phyloP scores from a whole-genome alignment of 1,284 basidiomycete species.

The Thelephora terrestris region DNA sequence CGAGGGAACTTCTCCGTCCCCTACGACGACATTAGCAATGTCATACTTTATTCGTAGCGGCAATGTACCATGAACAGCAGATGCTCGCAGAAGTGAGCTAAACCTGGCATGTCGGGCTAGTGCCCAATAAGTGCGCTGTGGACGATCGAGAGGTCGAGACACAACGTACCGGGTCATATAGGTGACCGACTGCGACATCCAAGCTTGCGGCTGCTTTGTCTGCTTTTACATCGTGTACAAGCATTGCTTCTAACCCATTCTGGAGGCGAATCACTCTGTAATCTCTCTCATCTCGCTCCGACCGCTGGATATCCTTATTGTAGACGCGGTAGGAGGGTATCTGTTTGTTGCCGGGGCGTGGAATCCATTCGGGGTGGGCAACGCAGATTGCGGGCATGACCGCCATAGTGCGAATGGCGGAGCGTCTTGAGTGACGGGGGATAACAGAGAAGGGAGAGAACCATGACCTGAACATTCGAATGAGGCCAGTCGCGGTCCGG shows the following conservation, averaged over 20 bases:
- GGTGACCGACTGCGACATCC: constrained; percentile 92
- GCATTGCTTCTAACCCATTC: constrained; percentile 81
- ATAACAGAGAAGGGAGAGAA: too few relatives aligned
- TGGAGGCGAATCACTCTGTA: constrained; percentile 78
- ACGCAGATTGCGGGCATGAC: background rate
- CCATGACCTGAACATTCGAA: too few relatives aligned
- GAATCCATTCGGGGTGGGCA: background rate
- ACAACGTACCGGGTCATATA: constrained; percentile 79
- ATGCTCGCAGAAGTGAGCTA: constrained; percentile 94
- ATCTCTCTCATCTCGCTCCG: constrained; percentile 65
- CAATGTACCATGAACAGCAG: constrained; percentile 81
- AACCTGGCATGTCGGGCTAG: constrained; percentile 78
- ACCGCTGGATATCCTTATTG: constrained; percentile 62
- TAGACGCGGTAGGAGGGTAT: constrained; percentile 32
- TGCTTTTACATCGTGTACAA: constrained; percentile 81
- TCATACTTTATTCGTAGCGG: background rate
- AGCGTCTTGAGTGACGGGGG: too few relatives aligned
- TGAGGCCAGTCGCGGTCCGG: too few relatives aligned
- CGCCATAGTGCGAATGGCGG: too few relatives aligned
- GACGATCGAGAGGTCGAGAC: background rate
- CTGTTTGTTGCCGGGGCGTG: background rate
- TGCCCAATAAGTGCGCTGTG: constrained; percentile 1
- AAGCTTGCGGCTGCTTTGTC: constrained; percentile 95
- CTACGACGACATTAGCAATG: constrained; percentile 27
- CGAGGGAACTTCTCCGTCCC: constrained; percentile 76